Base-by-base conservation (phyloP, 768 basidiomycete genomes). In the Kwoniella botswanensis region DNA sequence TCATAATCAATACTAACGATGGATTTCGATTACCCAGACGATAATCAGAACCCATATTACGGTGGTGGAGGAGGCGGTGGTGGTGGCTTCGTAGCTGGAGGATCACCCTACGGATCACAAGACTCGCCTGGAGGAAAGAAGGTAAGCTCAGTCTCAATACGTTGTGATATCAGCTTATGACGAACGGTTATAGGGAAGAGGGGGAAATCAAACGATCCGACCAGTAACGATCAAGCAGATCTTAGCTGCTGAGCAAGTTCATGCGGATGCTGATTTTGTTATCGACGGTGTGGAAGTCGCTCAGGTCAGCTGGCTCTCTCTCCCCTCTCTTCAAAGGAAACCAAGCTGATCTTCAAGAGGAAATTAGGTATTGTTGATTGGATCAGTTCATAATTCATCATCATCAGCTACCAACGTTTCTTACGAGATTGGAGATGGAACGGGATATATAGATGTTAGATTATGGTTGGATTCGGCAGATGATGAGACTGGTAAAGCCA, bases 251-350 rank as follows among this genome's bases (percentile, higher is more conserved):
- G 86, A 85, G n/a, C 94, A 95, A 85, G 87, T 90, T 5, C 93
- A 96, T 79, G 86, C 91, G 1, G 95, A 98, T 74, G 91, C 92
- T 2, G 93, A 95, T 68, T 97, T 93, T 89, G 86, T 86, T 70
- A 86, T 98, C 43, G 94, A 94, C 68, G 91, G 89, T 35, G 84
- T 87, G 4, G 92, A 94, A 72, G 86, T 94, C 68, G 91, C 91
- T 59, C 92, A 93, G 83, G 95, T 93, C 73, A 71, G 85, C 50
- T 44, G 21, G 22, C 57, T 52, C 0, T 29, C 50, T 26, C 61
- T 52, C 4, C 41, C 26, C 50, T 52, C 21, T 35, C 59, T 24
- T 57, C 22, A 22, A 26, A 12, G 24, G 35, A 17, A 17, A n/a
- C 11, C 17, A 21, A 62, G 67, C 67, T 68, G 67, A 68, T 29